Conservation (phyloP, 345 rosid species). For the Salix brachista region DNA sequence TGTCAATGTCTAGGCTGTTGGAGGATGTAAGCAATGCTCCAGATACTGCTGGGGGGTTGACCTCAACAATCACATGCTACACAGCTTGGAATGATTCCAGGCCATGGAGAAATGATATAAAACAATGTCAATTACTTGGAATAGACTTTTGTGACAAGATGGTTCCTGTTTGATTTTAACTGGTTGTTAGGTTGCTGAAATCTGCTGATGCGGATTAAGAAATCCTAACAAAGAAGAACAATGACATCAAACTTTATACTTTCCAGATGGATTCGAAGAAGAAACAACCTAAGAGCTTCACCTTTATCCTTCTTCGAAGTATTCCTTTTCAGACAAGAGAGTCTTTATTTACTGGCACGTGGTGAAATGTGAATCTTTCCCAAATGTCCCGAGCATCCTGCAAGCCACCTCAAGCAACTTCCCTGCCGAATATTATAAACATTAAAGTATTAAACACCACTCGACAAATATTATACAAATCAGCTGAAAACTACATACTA, state of each 20-base stretch:
- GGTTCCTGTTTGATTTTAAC: not conserved
- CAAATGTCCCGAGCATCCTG: slow-evolving; percentile 7
- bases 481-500: not conserved
- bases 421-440: not conserved
- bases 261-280: not conserved
- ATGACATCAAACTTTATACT: not conserved
- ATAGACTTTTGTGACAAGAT: not conserved
- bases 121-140: not conserved
- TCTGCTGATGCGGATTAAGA: not conserved
- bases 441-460: not conserved
- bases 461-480: not conserved
- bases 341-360: slow-evolving; percentile 9
- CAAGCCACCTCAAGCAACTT: slow-evolving; percentile 16
- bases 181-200: not conserved
- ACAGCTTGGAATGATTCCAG: not conserved
- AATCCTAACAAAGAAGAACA: not conserved
- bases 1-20: not conserved
- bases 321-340: not conserved
- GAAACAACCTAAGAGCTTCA: slow-evolving; percentile 5
- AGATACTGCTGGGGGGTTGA: not conserved
- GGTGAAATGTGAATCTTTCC: slow-evolving; percentile 6
- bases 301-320: slow-evolving; percentile 24
- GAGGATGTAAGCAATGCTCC: not conserved
- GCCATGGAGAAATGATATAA: not conserved
- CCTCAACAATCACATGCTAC: not conserved